Evolutionary conservation across 768 basidiomycete genomes (phyloP).

Genomic region (Suillus discolor): DNA sequence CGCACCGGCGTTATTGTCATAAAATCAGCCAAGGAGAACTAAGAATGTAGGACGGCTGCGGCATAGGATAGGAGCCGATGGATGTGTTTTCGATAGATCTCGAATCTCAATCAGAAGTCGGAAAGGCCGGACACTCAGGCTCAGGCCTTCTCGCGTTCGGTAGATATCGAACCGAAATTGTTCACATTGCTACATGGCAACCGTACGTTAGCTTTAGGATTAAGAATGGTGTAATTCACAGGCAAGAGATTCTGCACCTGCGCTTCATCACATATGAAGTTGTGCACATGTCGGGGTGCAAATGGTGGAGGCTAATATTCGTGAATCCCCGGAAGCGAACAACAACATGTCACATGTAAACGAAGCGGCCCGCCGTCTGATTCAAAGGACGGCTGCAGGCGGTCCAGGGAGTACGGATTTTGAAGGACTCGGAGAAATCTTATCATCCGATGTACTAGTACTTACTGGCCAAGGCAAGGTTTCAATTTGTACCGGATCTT

Average conservation of each 20-base stretch:
- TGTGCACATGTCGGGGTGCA: neutral
- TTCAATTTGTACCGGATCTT: neutral
- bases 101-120: neutral
- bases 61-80: neutral
- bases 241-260: neutral
- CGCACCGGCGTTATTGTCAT: neutral
- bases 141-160: neutral
- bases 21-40: neutral
- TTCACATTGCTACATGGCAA: neutral
- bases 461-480: neutral
- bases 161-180: neutral
- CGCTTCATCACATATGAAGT: neutral
- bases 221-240: neutral
- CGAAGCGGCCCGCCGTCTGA: neutral
- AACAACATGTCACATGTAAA: neutral
- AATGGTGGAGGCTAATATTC: neutral
- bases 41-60: neutral
- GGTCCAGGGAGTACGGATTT: neutral
- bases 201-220: neutral
- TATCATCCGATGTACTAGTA: neutral
- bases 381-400: neutral
- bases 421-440: neutral
- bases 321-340: neutral
- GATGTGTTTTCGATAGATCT: neutral
- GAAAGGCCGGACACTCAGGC: neutral